phyloP scores from a whole-genome alignment of 1,139 yeast species.

The Meyerozyma smithsonii region DNA sequence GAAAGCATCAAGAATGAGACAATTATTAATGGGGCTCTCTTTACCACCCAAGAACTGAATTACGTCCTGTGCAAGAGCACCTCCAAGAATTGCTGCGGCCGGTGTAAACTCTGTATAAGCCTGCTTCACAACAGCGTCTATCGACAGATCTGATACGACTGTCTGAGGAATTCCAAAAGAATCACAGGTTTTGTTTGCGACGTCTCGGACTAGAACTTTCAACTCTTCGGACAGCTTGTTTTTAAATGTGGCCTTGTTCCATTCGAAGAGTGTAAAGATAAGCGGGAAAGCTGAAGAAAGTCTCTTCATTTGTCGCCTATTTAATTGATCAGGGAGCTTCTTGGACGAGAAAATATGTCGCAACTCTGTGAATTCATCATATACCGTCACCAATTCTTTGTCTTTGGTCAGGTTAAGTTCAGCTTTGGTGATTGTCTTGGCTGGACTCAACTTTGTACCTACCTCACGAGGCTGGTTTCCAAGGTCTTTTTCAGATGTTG shows the following conservation, averaged over 20 bases:
- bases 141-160: constrained; percentile 32
- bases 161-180: constrained; percentile 33
- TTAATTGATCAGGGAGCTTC: constrained; percentile 39
- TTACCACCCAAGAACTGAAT: constrained; percentile 74
- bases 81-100: constrained; percentile 85
- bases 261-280: constrained; percentile 50
- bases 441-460: constrained; percentile 42
- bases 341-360: constrained; percentile 29
- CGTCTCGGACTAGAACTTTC: constrained; percentile 5
- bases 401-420: constrained; percentile 21
- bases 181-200: constrained; percentile 21
- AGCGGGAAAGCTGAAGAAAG: constrained; percentile 61
- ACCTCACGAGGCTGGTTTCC: constrained; percentile 48
- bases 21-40: constrained; percentile 79
- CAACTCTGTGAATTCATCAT: constrained; percentile 46
- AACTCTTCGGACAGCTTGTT: constrained; percentile 31
- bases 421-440: constrained; percentile 51
- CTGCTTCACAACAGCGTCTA: constrained; percentile 42
- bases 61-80: constrained; percentile 85
- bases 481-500: constrained; percentile 34
- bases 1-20: constrained; percentile 69
- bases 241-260: constrained; percentile 23
- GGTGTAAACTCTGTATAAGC: constrained; percentile 75
- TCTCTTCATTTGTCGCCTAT: constrained; percentile 52
- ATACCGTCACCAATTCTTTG: constrained; percentile 51